Base-by-base conservation (phyloP, 2,329 filamentous ascomycete species). In the Xylariaceae sp. region DNA sequence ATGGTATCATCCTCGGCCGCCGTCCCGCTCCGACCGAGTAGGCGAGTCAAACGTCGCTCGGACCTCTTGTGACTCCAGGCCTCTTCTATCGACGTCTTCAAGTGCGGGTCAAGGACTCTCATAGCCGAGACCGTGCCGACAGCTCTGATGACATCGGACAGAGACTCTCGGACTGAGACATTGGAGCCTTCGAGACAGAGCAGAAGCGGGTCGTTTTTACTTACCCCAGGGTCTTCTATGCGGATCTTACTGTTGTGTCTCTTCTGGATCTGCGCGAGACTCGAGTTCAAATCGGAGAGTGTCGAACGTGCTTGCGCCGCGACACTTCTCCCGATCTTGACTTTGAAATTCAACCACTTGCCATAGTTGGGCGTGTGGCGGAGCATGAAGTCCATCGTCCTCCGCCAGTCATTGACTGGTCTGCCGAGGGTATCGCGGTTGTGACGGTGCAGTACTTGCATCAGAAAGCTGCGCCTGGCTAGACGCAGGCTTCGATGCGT, bases 151-250 rank as follows among this genome's bases (percentile, higher is more conserved):
- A 72, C 59, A 10, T 71, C 71, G 18, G 65, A 34, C 17, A 72
- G 51, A 5, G 68, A 62, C 51, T 64, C 65, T 45, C 63, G 66
- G 8, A 72, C 59, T 3, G 68, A 64, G 37, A 64, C 39, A 55
- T 62, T 66, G 5, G 68, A 65, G 30, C 71, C 71, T 4, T 68
- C 68, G 4, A 73, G 42, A 30, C 48, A 65, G 18, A 73, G 59
- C 11, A 65, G 47, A 48, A 72, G 58, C 37, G 60, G 63, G 9
- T 53, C 65, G 18, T 63, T 53, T 13, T 58, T 42, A 13, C 49
- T n/a, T 42, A 47, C 44, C 1, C 54, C 34, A 4, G 68, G 57
- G 23, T 30, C 23, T 52, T 71, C 65, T 55, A 69, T 51, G n/a
- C 57, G 63, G 39, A 72, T 63, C 39, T 64, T 53, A 53, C 64